Evolutionary conservation across 108 stramenopile genomes (phyloP), one percentile per base, ranked within the genome.

Genomic region (Stephanodiscus triporus): DNA sequence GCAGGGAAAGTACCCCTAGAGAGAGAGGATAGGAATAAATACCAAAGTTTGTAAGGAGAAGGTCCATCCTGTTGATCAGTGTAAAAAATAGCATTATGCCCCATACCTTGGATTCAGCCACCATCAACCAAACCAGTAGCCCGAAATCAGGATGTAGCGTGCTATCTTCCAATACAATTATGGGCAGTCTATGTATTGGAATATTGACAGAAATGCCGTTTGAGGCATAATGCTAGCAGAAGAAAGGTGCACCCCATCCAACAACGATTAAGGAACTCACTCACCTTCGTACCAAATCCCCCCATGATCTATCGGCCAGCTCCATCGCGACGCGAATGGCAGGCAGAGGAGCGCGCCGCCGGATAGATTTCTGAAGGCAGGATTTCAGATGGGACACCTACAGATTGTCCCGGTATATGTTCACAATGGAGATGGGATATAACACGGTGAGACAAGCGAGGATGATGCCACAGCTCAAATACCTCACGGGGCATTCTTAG

Each of bases 151-250:
- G 90, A 72, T 97, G 97, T 58, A 96, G 70, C 14, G 90, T 84
- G 8, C 93, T 88, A 84, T 97, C 97, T 80, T 97, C 97, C 56
- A 96, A 59, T 20, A 88, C 67, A 42, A 97, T 97, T 14, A 97
- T 85, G 9, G 95, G 93, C 29, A 97, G 66, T n/a, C 97, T 61
- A 23, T 59, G 14, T 4, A 30, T 19, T 61, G 58, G 40, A 61
- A 36, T 37, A 23, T 22, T 19, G n/a, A n/a, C n/a, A 43, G 29
- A 42, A 6, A 61, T n/a, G 8, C 36, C 20, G 20, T 19, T 59
- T 40, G n/a, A 61, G 60, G 9, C 1, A 10, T 8, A 23, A 16
- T 34, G n/a, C n/a, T n/a, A n/a, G n/a, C n/a, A n/a, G n/a, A n/a
- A n/a, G n/a, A n/a, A n/a, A n/a, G n/a, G n/a, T n/a, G n/a, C n/a